Percentiles rank a stretch among this genome's conserved stretches.
These are phyloP conservation scores for Neurospora intermedia DNA, from an alignment of 495 filamentous ascomycete genomes.

Conservation along the genomic window DNA sequence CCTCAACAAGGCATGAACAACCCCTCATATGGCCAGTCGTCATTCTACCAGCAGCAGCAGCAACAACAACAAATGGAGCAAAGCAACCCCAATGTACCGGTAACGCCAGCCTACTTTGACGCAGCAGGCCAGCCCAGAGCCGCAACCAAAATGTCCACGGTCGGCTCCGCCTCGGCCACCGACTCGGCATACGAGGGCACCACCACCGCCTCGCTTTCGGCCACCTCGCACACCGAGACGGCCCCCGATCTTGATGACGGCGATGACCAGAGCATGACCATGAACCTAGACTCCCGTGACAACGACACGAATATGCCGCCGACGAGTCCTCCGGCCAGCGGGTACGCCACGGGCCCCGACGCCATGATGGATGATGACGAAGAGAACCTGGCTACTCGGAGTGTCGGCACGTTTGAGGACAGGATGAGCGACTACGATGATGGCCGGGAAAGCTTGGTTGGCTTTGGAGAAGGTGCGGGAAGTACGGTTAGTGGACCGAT, in stretches of 20 bases:
- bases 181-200: conserved; percentile 64
- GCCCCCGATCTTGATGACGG: conserved; percentile 25
- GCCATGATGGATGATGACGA: conserved; percentile 31
- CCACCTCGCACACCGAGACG: conserved; percentile 32
- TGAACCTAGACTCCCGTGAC: conserved; percentile 35
- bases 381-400: conserved; percentile 27
- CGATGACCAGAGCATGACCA: conserved; percentile 34
- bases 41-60: neutral
- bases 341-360: conserved; percentile 22
- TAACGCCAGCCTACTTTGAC: conserved; percentile 61
- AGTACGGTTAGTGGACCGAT: conserved; percentile 68
- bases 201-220: conserved; percentile 17
- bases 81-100: conserved; percentile 21
- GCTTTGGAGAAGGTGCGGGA: conserved; percentile 78
- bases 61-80: conserved; percentile 11
- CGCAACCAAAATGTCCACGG: conserved; percentile 63
- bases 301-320: conserved; percentile 26
- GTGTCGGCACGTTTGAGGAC: conserved; percentile 53
- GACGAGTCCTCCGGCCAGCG: conserved; percentile 18
- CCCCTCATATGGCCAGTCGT: neutral
- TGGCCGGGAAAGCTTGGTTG: conserved; percentile 57
- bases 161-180: conserved; percentile 63
- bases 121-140: conserved; percentile 41
- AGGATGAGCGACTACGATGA: conserved; percentile 62
- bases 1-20: conserved; percentile 11